A percentile compares a stretch with the other conserved stretches of the same genome.
These are phyloP conservation scores for Trypanosoma platydactyli DNA, from an alignment of 208 protist genomes.

Conservation along the genomic window DNA sequence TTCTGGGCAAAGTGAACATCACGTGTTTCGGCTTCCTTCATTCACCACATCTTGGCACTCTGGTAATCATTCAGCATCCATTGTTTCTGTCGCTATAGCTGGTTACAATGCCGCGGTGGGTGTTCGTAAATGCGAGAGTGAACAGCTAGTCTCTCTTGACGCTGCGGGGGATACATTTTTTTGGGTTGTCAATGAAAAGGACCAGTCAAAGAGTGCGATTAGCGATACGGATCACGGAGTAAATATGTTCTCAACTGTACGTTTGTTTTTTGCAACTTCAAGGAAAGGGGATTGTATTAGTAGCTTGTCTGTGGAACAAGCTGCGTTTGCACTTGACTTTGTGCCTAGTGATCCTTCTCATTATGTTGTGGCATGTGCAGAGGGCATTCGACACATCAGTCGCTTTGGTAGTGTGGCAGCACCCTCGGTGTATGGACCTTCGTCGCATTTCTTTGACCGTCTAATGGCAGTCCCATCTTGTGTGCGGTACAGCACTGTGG, in stretches of 20 bases:
- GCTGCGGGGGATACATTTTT: slow-evolving; percentile 46
- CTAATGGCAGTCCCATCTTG: slow-evolving; percentile 49
- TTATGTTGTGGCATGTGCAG: slow-evolving; percentile 57
- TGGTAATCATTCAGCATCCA: slow-evolving; percentile 58
- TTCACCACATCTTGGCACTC: slow-evolving; percentile 70
- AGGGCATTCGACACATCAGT: slow-evolving; percentile 60
- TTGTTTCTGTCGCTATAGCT: slow-evolving; percentile 51
- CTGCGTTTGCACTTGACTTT: slow-evolving; percentile 56
- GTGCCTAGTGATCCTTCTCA: slow-evolving; percentile 59
- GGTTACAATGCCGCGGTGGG: slow-evolving; percentile 66
- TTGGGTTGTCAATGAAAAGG: slow-evolving; percentile 69
- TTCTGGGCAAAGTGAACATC: slow-evolving; percentile 42
- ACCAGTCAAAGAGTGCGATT: slow-evolving; percentile 31
- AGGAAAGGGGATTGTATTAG: slow-evolving; percentile 26
- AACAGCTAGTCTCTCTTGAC: slow-evolving; percentile 79
- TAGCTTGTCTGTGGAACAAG: slow-evolving; percentile 16
- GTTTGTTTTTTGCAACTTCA: slow-evolving; percentile 41
- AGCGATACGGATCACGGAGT: slow-evolving; percentile 67
- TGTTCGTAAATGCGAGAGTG: slow-evolving; percentile 51
- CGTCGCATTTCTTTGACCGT: slow-evolving; percentile 35
- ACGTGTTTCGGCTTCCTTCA: slow-evolving; percentile 65
- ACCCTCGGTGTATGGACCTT: slow-evolving; percentile 62
- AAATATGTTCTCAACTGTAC: slow-evolving; percentile 54
- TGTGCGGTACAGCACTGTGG: slow-evolving; percentile 57
- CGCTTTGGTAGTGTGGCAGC: slow-evolving; percentile 69